Evolutionary conservation across 495 filamentous ascomycete species (phyloP).

Genomic region (Bryoglossum gracile): DNA sequence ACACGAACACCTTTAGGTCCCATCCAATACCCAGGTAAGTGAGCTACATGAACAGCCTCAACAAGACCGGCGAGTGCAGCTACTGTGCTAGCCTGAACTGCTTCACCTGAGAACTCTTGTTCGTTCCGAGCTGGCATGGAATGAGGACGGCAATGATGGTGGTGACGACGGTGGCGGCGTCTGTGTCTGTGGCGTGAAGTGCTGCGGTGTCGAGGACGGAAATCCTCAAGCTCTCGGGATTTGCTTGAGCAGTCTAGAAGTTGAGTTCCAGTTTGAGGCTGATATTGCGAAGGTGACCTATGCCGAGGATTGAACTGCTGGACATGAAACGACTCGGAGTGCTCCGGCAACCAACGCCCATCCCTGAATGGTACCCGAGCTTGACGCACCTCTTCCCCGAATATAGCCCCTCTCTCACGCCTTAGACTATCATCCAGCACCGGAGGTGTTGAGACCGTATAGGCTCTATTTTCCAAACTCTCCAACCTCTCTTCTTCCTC

Average conservation of each 20-base stretch:
- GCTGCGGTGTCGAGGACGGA: not conserved
- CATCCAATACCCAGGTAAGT: not conserved
- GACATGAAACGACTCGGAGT: too few relatives aligned
- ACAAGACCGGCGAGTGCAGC: not conserved
- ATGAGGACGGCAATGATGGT: not conserved
- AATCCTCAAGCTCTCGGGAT: not conserved
- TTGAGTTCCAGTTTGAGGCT: not conserved
- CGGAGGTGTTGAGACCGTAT: not conserved
- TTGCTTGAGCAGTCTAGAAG: not conserved
- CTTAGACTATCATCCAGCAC: not conserved
- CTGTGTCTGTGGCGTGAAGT: not conserved
- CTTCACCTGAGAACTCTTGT: not conserved
- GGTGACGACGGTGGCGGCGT: not conserved
- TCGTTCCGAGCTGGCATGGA: not conserved
- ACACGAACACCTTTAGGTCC: slow-evolving; percentile 4
- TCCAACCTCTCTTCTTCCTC: not conserved
- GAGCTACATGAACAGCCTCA: not conserved
- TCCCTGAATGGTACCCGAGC: not conserved
- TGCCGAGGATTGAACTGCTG: not conserved
- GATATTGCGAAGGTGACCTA: too few relatives aligned
- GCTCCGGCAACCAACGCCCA: not conserved
- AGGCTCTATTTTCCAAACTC: not conserved
- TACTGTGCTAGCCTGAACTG: not conserved
- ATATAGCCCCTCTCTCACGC: not conserved
- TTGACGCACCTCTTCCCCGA: not conserved